Conservation (phyloP, 345 rosid species). For the Linum tenue region DNA sequence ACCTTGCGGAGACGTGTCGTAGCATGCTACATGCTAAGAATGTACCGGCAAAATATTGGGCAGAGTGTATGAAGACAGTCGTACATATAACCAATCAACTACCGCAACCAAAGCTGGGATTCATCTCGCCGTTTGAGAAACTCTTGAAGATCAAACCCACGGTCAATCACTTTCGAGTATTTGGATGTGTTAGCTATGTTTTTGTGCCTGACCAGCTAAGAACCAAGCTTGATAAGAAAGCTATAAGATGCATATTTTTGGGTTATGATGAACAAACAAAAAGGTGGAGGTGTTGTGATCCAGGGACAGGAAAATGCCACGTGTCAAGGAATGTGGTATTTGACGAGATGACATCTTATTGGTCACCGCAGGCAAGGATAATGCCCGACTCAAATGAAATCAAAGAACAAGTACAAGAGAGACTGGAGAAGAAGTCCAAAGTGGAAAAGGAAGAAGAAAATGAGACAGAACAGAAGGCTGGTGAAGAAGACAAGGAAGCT, state of each 20-base stretch:
- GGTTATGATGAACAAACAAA: neutral
- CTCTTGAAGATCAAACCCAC: neutral
- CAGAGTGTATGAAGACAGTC: conserved; percentile 1
- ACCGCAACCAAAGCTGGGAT: neutral
- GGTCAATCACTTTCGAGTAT: neutral
- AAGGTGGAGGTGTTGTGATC: conserved; percentile 8
- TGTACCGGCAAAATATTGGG: neutral
- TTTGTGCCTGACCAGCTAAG: neutral
- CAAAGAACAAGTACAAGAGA: neutral
- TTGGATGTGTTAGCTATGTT: neutral
- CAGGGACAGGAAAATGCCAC: neutral
- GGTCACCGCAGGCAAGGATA: neutral
- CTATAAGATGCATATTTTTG: neutral
- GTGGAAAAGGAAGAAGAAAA: too few relatives aligned
- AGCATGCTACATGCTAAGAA: neutral
- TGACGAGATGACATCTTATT: neutral
- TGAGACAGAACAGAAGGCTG: too few relatives aligned
- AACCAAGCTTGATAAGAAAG: conserved; percentile 3
- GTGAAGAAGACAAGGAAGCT: too few relatives aligned
- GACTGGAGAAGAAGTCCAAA: too few relatives aligned
- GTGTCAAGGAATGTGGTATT: neutral
- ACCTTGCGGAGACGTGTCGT: neutral
- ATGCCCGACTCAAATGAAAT: neutral
- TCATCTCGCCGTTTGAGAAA: neutral
- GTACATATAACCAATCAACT: neutral